A percentile compares a stretch with the other conserved stretches of the same genome.
Evolutionary conservation across 352 stramenopile genomes (phyloP).

Genomic region (Halophytophthora polymorphica): DNA sequence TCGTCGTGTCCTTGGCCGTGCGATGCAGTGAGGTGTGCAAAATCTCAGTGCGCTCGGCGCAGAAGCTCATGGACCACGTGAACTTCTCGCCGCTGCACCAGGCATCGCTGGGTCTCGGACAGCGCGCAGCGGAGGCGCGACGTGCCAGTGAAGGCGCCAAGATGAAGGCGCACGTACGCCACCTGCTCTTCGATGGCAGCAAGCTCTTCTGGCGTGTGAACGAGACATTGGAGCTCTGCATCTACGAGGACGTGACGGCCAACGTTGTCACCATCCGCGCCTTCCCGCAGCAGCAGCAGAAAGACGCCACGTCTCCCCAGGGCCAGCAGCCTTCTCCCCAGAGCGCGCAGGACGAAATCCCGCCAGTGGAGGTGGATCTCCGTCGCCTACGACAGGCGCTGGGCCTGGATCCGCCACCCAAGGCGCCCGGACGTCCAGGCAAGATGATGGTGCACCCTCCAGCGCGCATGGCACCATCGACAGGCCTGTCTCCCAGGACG

Average conservation of each 20-base stretch:
- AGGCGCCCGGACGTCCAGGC: slow-evolving; percentile 8
- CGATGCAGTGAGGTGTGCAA: slow-evolving; percentile 79
- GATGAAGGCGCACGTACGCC: slow-evolving; percentile 30
- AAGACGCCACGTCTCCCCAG: no score
- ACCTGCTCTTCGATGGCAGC: slow-evolving; percentile 76
- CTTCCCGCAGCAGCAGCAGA: slow-evolving; percentile 41
- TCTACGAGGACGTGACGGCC: slow-evolving; percentile 69
- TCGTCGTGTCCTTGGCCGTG: slow-evolving; percentile 2
- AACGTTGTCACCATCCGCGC: slow-evolving; percentile 70
- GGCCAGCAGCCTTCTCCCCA: slow-evolving; percentile 11
- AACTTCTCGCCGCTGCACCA: slow-evolving; percentile 88
- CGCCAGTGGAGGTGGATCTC: slow-evolving; percentile 56
- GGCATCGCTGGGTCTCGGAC: slow-evolving; percentile 60
- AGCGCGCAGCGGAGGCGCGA: slow-evolving; percentile 8
- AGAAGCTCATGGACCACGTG: slow-evolving; percentile 86
- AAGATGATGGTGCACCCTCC: slow-evolving; percentile 16
- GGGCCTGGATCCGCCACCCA: slow-evolving; percentile 18
- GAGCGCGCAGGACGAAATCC: slow-evolving; percentile 28
- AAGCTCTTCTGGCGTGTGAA: slow-evolving; percentile 89
- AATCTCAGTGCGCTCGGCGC: slow-evolving; percentile 82
- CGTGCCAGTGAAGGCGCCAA: slow-evolving; percentile 12
- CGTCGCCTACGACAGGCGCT: slow-evolving; percentile 41
- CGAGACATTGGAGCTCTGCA: slow-evolving; percentile 81
- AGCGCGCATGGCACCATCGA: slow-evolving; percentile 2
- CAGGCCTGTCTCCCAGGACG: slow-evolving; percentile 5